A percentile compares a stretch with the other conserved stretches of the same genome.
phyloP scores from a whole-genome alignment of 2,329 filamentous ascomycete species.

The Hysterium pulicare region DNA sequence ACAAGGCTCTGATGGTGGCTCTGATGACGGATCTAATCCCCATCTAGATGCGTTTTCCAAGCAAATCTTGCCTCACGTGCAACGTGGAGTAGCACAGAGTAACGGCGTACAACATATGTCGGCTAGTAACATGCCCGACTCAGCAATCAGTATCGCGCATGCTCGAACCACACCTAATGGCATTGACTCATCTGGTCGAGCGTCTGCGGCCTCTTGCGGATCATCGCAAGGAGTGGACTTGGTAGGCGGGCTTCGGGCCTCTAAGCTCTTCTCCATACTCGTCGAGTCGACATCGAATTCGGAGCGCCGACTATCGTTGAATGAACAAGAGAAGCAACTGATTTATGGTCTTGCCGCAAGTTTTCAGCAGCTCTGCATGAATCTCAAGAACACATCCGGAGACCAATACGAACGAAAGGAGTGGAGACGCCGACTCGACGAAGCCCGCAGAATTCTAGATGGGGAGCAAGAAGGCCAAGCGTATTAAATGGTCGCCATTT shows the following conservation, averaged over 20 bases:
- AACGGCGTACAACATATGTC: slow-evolving; percentile 14
- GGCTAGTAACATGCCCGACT: slow-evolving; percentile 22
- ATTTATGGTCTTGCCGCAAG: slow-evolving; percentile 50
- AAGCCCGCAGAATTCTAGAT: slow-evolving; percentile 69
- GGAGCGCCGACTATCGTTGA: slow-evolving; percentile 39
- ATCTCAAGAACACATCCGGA: slow-evolving; percentile 47
- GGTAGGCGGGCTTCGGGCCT: slow-evolving; percentile 34
- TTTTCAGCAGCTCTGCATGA: slow-evolving; percentile 52
- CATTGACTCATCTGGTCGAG: slow-evolving; percentile 23
- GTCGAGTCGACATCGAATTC: slow-evolving; percentile 29
- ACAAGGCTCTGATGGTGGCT: slow-evolving; percentile 27
- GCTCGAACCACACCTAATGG: slow-evolving; percentile 14
- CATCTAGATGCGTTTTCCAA: slow-evolving; percentile 38
- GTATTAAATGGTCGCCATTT: neutral
- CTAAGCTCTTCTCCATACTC: slow-evolving; percentile 42
- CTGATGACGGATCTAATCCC: slow-evolving; percentile 38
- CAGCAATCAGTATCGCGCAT: slow-evolving; percentile 27
- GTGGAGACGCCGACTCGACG: slow-evolving; percentile 69
- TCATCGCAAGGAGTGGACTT: slow-evolving; percentile 31
- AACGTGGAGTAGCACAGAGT: slow-evolving; percentile 14
- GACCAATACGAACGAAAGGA: slow-evolving; percentile 57
- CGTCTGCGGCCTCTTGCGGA: slow-evolving; percentile 25
- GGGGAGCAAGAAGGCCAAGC: slow-evolving; percentile 45
- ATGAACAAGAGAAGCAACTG: slow-evolving; percentile 55
- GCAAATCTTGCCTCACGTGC: slow-evolving; percentile 24